These are phyloP conservation scores for Byssochlamys sp. DNA, from an alignment of 2,329 filamentous ascomycete genomes.

Conservation along the genomic window DNA sequence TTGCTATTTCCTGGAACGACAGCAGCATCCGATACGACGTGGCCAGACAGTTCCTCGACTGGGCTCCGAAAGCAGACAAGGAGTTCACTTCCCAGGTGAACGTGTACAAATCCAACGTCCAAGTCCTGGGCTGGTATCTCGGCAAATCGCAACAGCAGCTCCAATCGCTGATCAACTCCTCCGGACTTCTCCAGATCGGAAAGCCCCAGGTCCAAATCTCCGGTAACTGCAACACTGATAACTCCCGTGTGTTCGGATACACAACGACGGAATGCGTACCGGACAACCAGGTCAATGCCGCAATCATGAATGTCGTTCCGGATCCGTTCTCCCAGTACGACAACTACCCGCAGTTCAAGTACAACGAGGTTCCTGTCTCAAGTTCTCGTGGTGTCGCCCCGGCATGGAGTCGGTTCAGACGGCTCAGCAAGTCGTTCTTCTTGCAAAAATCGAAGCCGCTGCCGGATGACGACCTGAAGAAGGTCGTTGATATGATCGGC, in stretches of 20 bases:
- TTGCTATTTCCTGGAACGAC: slow-evolving; percentile 4
- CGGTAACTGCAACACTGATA: slow-evolving; percentile 7
- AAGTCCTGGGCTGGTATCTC: slow-evolving; percentile 8
- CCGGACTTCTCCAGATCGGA: slow-evolving; percentile 7
- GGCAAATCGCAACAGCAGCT: slow-evolving; percentile 5
- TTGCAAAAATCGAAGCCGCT: slow-evolving; percentile 6
- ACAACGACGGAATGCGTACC: slow-evolving; percentile 4
- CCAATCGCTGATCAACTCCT: slow-evolving; percentile 5
- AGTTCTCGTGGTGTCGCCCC: background rate
- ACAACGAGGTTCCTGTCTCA: slow-evolving; percentile 2
- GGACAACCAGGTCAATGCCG: slow-evolving; percentile 5
- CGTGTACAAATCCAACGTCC: slow-evolving; percentile 7
- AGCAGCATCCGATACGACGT: slow-evolving; percentile 3
- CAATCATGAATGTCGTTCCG: background rate
- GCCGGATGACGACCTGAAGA: slow-evolving; percentile 2
- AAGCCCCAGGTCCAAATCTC: slow-evolving; percentile 3
- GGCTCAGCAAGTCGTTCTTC: slow-evolving; percentile 10
- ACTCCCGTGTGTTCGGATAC: slow-evolving; percentile 8
- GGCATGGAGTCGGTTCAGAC: slow-evolving; percentile 6
- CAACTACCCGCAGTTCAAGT: slow-evolving; percentile 2
- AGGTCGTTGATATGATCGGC: slow-evolving; percentile 6
- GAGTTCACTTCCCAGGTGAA: slow-evolving; percentile 10
- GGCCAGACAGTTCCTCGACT: slow-evolving; percentile 8
- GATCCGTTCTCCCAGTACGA: background rate
- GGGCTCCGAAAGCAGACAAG: slow-evolving; percentile 5